These are phyloP conservation scores for Boechera retrofracta DNA, from an alignment of 345 rosid genomes.

Conservation along the genomic window DNA sequence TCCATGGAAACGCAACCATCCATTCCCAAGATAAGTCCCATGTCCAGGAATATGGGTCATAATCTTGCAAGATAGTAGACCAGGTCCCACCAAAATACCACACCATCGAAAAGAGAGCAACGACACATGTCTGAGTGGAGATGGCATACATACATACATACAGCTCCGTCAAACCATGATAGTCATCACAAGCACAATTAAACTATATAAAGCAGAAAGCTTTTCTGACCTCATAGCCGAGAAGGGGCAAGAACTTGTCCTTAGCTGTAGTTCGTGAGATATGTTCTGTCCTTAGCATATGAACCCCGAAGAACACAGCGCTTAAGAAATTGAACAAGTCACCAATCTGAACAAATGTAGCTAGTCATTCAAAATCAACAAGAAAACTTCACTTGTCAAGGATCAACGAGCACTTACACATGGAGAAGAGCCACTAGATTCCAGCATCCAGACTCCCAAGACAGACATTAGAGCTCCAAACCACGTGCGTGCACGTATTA, in stretches of 20 bases:
- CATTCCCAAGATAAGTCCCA: conserved; percentile 55
- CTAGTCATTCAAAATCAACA: not conserved
- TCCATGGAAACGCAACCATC: conserved; percentile 63
- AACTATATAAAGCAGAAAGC: not conserved
- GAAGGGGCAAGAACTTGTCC: conserved; percentile 56
- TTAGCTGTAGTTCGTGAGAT: conserved; percentile 55
- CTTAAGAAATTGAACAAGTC: conserved; percentile 70
- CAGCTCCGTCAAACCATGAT: not conserved
- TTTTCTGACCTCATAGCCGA: conserved; percentile 8
- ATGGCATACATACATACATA: conserved; percentile 2
- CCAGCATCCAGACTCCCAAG: conserved; percentile 64
- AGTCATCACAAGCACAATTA: not conserved
- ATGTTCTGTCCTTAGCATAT: conserved; percentile 68
- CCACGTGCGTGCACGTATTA: conserved; percentile 65
- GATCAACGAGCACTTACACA: conserved; percentile 44
- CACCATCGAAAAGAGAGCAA: conserved; percentile 18
- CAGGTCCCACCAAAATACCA: conserved; percentile 9
- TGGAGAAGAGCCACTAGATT: conserved; percentile 70
- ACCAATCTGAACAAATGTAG: conserved; percentile 52
- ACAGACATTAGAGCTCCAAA: conserved; percentile 65
- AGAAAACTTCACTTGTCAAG: not conserved
- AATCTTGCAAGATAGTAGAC: not conserved
- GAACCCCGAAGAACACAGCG: conserved; percentile 69
- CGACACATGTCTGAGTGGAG: conserved; percentile 13
- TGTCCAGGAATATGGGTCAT: conserved; percentile 53